These are phyloP conservation scores for Thuja plicata DNA, from an alignment of 83 land plant species.

Conservation along the genomic window DNA sequence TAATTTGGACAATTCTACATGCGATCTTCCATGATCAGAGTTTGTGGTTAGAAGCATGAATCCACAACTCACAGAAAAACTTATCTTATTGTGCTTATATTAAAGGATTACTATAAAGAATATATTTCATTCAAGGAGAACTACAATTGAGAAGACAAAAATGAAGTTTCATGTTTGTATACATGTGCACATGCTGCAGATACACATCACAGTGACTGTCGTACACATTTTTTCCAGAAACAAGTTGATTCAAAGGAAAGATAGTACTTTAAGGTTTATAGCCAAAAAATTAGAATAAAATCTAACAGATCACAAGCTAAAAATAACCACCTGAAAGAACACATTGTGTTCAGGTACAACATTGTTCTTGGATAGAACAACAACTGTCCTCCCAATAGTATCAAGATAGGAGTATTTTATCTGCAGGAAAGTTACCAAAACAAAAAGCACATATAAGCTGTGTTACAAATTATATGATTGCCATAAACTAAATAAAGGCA, in stretches of 20 bases:
- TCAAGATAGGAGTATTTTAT: slow-evolving; percentile 77
- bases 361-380: slow-evolving; percentile 75
- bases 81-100: neutral
- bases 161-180: too few species aligned
- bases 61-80: neutral
- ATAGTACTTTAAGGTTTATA: neutral
- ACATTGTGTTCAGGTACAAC: slow-evolving; percentile 74
- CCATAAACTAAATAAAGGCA: neutral
- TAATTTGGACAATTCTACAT: neutral
- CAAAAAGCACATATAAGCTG: neutral
- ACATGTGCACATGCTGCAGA: neutral
- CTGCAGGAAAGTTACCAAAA: slow-evolving; percentile 29
- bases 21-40: neutral
- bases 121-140: neutral
- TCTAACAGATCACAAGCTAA: neutral
- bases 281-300: neutral
- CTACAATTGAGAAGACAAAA: neutral
- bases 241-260: neutral
- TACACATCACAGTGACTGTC: neutral
- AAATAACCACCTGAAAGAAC: slow-evolving; percentile 68
- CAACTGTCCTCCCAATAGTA: slow-evolving; percentile 77
- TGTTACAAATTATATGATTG: neutral
- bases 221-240: neutral
- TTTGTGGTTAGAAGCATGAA: neutral
- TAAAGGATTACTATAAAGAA: neutral